Evolutionary conservation across 164 flowering plant genomes (phyloP).

Genomic region (Aristolochia californica): DNA sequence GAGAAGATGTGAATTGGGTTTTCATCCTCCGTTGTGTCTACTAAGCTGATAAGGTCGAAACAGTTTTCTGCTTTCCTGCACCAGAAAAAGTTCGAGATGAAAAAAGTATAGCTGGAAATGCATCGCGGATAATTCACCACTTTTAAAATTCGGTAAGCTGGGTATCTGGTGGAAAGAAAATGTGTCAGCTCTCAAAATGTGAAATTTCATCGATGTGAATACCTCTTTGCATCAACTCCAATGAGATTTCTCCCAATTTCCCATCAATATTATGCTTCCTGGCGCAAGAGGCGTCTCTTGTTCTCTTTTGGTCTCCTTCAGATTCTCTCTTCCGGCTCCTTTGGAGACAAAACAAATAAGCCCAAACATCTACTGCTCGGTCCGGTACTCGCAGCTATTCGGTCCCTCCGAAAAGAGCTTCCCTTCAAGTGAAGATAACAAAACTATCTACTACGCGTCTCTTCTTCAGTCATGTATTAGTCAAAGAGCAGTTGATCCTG

Average conservation of each 20-base stretch:
- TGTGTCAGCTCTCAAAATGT: too few species aligned
- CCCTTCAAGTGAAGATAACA: not conserved
- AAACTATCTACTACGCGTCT: constrained; percentile 4
- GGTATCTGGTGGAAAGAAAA: too few species aligned
- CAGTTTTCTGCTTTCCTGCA: too few species aligned
- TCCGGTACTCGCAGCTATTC: not conserved
- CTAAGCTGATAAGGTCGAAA: too few species aligned
- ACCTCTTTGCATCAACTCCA: not conserved
- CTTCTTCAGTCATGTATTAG: constrained; percentile 10
- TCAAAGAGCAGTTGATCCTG: constrained; percentile 6
- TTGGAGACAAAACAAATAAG: too few species aligned
- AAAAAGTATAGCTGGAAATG: too few species aligned
- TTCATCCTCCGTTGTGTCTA: too few species aligned
- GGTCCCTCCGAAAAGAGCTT: not conserved
- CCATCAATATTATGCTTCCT: not conserved
- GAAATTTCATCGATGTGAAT: too few species aligned
- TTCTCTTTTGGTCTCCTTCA: not conserved
- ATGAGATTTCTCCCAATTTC: not conserved
- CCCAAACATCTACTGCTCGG: not conserved
- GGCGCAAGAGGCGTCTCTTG: not conserved
- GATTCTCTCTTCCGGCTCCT: not conserved
- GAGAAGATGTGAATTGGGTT: too few species aligned
- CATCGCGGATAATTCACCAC: too few species aligned
- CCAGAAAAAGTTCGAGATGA: too few species aligned
- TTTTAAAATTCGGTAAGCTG: too few species aligned